These are phyloP conservation scores for Alternaria brassicae DNA, from an alignment of 2,329 filamentous ascomycete genomes.

Conservation along the genomic window DNA sequence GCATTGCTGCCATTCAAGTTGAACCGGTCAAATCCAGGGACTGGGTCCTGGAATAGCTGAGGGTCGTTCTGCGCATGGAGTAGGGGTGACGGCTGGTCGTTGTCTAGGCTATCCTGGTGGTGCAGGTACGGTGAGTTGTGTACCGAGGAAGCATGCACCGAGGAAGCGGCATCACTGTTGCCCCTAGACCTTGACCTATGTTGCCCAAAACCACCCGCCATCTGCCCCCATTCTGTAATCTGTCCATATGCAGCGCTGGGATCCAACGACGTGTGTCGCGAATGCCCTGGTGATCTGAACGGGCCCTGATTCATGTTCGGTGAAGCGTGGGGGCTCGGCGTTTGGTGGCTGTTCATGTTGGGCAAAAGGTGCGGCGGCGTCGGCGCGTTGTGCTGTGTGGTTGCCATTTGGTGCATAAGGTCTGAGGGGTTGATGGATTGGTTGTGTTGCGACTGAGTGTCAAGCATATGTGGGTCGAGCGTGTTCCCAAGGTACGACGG, in stretches of 20 bases:
- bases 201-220: constrained; percentile 70
- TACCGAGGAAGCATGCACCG: constrained; percentile 80
- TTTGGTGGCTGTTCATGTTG: constrained; percentile 60
- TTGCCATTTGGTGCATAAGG: constrained; percentile 60
- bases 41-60: constrained; percentile 73
- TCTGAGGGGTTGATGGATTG: constrained; percentile 56
- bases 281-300: constrained; percentile 63
- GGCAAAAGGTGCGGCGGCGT: constrained; percentile 65
- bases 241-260: constrained; percentile 67
- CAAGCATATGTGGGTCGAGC: constrained; percentile 55
- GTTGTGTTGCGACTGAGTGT: constrained; percentile 51
- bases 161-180: constrained; percentile 80
- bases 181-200: constrained; percentile 70
- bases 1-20: constrained; percentile 63
- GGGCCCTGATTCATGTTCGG: constrained; percentile 61
- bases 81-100: constrained; percentile 80
- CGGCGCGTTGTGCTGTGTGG: constrained; percentile 59
- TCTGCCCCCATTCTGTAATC: constrained; percentile 65
- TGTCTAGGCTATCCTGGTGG: constrained; percentile 80
- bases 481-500: constrained; percentile 62
- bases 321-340: constrained; percentile 61
- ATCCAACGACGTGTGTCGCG: constrained; percentile 67
- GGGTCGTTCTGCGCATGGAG: constrained; percentile 75
- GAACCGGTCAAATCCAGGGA: constrained; percentile 79
- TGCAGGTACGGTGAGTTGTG: constrained; percentile 83